phyloP scores from a whole-genome alignment of 2,329 filamentous ascomycete genomes.

The Cladosporium sp. region DNA sequence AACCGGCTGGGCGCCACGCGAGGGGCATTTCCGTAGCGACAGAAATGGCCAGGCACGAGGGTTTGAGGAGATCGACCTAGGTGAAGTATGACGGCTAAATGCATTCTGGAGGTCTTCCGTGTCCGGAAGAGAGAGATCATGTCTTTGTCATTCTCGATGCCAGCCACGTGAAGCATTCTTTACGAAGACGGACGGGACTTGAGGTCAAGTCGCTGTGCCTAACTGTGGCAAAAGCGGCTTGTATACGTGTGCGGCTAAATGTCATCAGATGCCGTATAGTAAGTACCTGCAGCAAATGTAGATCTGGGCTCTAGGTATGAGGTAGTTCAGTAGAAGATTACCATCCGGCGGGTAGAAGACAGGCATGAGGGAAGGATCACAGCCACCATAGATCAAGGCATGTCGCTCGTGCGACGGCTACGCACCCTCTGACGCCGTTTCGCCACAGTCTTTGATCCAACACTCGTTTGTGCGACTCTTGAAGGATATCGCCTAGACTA shows the following conservation, averaged over 20 bases:
- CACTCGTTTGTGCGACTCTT: too few relatives aligned
- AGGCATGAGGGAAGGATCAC: too few relatives aligned
- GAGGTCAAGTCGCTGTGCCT: too few relatives aligned
- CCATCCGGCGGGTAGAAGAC: too few relatives aligned
- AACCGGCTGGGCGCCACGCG: conserved; percentile 13
- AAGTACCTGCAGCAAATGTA: conserved; percentile 1
- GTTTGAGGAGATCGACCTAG: conserved; percentile 1
- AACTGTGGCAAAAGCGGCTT: neutral
- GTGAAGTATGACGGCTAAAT: conserved; percentile 7
- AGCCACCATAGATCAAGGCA: too few relatives aligned
- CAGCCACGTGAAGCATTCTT: conserved; percentile 1
- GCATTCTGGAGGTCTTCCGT: neutral
- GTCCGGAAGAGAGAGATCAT: neutral
- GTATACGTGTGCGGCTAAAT: conserved; percentile 1
- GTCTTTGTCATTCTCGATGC: neutral
- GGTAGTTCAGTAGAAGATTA: too few relatives aligned
- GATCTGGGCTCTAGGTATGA: neutral
- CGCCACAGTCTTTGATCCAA: too few relatives aligned
- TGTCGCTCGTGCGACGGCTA: too few relatives aligned
- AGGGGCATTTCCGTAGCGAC: neutral
- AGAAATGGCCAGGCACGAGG: neutral
- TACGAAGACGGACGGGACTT: neutral
- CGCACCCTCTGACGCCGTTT: too few relatives aligned
- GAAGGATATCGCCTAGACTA: too few relatives aligned
- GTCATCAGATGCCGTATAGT: neutral